phyloP scores from a whole-genome alignment of 1,139 yeast species.

The Diutina mesorugosa region DNA sequence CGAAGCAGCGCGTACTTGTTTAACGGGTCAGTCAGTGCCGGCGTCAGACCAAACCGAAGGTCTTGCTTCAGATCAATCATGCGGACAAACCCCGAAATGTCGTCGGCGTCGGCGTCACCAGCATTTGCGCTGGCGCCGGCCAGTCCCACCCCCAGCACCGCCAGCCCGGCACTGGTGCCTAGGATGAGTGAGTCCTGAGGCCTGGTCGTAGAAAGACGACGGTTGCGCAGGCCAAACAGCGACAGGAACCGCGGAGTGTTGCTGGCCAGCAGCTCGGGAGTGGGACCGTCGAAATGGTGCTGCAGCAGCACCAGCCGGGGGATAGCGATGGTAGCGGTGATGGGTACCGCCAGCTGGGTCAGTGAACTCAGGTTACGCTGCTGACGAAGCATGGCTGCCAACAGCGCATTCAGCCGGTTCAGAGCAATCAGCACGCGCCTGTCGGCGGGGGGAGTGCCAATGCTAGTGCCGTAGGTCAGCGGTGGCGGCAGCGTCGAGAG shows the following conservation, averaged over 20 bases:
- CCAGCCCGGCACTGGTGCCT: slow-evolving; percentile 27
- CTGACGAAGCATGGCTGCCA: slow-evolving; percentile 38
- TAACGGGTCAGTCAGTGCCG: slow-evolving; percentile 15
- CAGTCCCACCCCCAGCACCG: slow-evolving; percentile 9
- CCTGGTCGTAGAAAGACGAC: slow-evolving; percentile 28
- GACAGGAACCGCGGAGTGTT: slow-evolving; percentile 38
- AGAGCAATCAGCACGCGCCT: slow-evolving; percentile 32
- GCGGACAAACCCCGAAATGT: slow-evolving; percentile 66
- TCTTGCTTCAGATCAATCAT: slow-evolving; percentile 63
- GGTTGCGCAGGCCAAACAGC: slow-evolving; percentile 41
- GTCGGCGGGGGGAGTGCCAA: slow-evolving; percentile 36
- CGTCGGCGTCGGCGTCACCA: slow-evolving; percentile 25
- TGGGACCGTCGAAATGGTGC: slow-evolving; percentile 16
- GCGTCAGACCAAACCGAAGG: slow-evolving; percentile 18
- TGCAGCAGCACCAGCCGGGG: slow-evolving; percentile 31
- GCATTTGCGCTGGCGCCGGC: neutral
- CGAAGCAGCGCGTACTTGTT: slow-evolving; percentile 25
- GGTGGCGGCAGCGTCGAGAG: neutral
- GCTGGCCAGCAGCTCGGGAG: slow-evolving; percentile 5
- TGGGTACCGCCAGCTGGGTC: slow-evolving; percentile 9
- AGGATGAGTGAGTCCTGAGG: slow-evolving; percentile 16
- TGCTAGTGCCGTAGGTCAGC: slow-evolving; percentile 22
- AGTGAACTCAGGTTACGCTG: slow-evolving; percentile 20
- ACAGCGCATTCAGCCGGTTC: slow-evolving; percentile 38
- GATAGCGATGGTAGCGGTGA: slow-evolving; percentile 12